Evolutionary conservation across 169 alveolate species (phyloP).

Genomic region (Eimeria acervulina): DNA sequence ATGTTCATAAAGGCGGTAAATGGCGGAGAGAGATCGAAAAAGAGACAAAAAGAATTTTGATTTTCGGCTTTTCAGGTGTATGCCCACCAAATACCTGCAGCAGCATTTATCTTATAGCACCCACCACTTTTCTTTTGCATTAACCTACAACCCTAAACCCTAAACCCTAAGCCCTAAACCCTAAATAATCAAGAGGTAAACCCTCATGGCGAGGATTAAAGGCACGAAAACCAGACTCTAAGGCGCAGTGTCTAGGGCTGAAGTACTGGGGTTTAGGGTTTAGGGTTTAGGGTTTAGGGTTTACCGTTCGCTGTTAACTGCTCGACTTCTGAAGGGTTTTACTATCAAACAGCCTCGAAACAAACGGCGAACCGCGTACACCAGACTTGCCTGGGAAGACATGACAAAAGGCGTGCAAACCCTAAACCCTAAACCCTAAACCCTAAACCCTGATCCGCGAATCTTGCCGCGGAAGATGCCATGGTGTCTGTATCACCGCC

Average conservation of each 20-base stretch:
- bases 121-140: neutral
- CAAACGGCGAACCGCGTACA: conserved; percentile 51
- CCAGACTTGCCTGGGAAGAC: conserved; percentile 64
- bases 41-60: neutral
- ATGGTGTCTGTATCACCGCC: neutral
- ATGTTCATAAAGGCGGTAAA: neutral
- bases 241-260: neutral
- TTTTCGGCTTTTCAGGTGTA: conserved; percentile 49
- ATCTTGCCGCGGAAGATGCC: neutral
- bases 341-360: conserved; percentile 46
- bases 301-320: conserved; percentile 70
- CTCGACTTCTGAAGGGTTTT: conserved; percentile 58
- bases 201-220: too few species aligned
- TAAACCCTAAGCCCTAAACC: neutral
- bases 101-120: neutral
- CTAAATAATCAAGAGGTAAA: too few species aligned
- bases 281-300: neutral
- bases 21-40: neutral
- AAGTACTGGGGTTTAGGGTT: conserved; percentile 10
- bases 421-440: conserved; percentile 9
- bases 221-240: too few species aligned
- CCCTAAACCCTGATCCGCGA: neutral
- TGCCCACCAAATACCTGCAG: conserved; percentile 67
- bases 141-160: neutral
- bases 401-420: neutral